phyloP scores from a whole-genome alignment of 805 yeast genomes.

The Sugiyamaella boreocaroliniensis region DNA sequence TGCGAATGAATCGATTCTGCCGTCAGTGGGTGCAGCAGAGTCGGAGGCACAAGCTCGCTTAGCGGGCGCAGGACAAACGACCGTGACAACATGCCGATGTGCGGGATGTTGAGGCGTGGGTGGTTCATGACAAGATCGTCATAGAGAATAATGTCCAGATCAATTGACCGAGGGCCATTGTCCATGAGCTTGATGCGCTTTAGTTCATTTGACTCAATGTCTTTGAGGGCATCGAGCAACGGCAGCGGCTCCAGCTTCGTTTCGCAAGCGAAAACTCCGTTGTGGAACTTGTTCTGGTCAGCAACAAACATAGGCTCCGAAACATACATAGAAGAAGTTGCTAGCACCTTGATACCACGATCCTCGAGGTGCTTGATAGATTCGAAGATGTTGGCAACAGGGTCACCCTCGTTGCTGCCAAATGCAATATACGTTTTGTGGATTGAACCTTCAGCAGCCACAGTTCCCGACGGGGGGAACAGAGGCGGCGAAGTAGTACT shows the following conservation, averaged over 20 bases:
- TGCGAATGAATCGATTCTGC: constrained; percentile 75
- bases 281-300: constrained; percentile 75
- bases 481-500: constrained; percentile 8
- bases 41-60: constrained; percentile 69
- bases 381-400: constrained; percentile 48
- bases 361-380: constrained; percentile 47
- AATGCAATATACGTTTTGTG: constrained; percentile 73
- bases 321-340: constrained; percentile 72
- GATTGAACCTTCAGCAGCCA: constrained; percentile 6
- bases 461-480: constrained; percentile 19
- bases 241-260: constrained; percentile 61
- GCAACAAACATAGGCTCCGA: constrained; percentile 88
- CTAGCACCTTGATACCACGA: constrained; percentile 41
- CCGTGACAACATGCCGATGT: constrained; percentile 79
- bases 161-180: constrained; percentile 90
- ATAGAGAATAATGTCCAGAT: constrained; percentile 76
- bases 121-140: constrained; percentile 51
- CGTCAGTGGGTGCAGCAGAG: constrained; percentile 70
- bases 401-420: constrained; percentile 82
- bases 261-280: constrained; percentile 68
- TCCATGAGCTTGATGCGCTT: constrained; percentile 69
- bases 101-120: constrained; percentile 68
- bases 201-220: constrained; percentile 68
- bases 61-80: constrained; percentile 86
- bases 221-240: constrained; percentile 54